Evolutionary conservation across 768 basidiomycete species (phyloP), one percentile per base, ranked within the genome.

Genomic region (Boletus huronensis): DNA sequence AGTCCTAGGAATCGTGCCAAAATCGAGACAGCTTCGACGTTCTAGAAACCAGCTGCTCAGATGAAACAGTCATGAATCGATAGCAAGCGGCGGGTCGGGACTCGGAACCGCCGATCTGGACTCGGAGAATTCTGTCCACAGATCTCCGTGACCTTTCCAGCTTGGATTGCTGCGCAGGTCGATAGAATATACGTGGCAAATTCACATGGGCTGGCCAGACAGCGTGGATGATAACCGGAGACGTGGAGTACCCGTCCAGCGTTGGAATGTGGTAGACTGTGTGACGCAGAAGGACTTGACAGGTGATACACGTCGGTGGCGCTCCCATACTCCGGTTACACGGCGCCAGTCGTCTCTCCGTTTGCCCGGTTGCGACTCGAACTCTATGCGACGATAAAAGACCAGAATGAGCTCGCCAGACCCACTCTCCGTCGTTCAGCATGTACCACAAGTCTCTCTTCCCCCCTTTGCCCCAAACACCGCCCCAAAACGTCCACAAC

Each of bases 401-500:
- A 35, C 8, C 21, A 23, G 32, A 16, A 46, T 36, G 52, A 31
- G 19, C 10, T 19, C 8, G 36, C 17, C 21, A 47, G 28, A 11
- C 35, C 10, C 23, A 14, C 38, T 1, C 9, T 19, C 36, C 8
- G 19, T 8, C 6, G 0, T 36, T 38, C 43, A 46, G 3, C 55
- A 86, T 88, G 84, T 69, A 77, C 62, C 56, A 84, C 65, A 80
- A 76, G 56, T 88, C 87, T 5, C 70, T 72, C 32, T 87, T 74
- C 58, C 82, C 84, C 5, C 74, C 80, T 0, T 65, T 81, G 0
- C 82, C 84, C 14, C 48, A 72, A 0, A 51, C 75, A 5, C 79
- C 81, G 3, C 77, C 79, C 17, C 64, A 72, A 9, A 89, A 89
- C 62, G 70, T 77, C 10, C 78, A 85, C 63, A 67, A 85, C 55